A percentile compares a stretch with the other conserved stretches of the same genome.
Conservation (phyloP, 1,284 basidiomycete genomes). For the Ustilago nuda region DNA sequence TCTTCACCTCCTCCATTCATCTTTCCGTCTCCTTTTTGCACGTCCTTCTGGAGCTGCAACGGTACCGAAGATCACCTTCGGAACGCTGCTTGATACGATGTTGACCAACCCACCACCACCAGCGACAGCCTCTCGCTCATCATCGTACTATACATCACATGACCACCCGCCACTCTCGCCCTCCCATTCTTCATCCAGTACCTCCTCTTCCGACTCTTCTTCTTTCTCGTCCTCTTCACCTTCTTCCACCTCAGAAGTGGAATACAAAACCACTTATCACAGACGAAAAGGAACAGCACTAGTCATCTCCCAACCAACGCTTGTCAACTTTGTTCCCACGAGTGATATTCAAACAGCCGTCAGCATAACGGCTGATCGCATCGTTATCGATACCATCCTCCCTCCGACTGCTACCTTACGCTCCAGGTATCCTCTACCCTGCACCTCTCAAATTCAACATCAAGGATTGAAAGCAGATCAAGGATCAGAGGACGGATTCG, state of each 20-base stretch:
- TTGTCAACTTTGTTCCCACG: constrained; percentile 56
- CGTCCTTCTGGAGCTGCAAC: background rate
- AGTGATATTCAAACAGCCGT: constrained; percentile 52
- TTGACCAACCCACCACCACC: background rate
- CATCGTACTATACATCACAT: constrained; percentile 5
- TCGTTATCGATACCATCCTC: constrained; percentile 57
- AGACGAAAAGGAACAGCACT: constrained; percentile 20
- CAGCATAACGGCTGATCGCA: constrained; percentile 40
- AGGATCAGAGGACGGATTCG: background rate
- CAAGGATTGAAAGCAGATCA: background rate
- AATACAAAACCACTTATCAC: constrained; percentile 14
- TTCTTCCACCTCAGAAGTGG: background rate
- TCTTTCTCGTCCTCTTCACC: background rate
- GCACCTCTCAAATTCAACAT: background rate
- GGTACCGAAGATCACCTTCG: background rate
- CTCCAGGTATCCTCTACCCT: background rate
- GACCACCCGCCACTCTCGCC: background rate
- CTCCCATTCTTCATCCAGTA: background rate
- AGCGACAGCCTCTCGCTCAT: background rate
- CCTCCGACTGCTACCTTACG: constrained; percentile 40
- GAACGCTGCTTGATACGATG: background rate
- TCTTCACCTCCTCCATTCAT: background rate
- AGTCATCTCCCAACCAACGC: constrained; percentile 30
- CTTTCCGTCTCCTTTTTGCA: background rate
- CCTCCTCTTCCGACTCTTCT: background rate